Conservation (phyloP, 805 yeast genomes). For the Hanseniaspora lachancei region DNA sequence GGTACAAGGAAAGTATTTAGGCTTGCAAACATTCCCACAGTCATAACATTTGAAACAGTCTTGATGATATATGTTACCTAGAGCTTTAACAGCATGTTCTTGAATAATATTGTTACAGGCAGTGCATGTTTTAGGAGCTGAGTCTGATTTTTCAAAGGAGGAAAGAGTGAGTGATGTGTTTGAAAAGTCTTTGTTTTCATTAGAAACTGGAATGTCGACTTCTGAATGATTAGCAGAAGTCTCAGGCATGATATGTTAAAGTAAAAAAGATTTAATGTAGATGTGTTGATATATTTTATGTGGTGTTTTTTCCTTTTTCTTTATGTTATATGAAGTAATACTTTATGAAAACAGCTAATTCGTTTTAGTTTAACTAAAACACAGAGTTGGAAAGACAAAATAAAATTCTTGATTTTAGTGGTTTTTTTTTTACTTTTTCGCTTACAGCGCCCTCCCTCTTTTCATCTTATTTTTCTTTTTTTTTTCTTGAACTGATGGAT, state of each 20-base stretch:
- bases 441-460: not conserved
- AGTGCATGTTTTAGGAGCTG: slow-evolving; percentile 32
- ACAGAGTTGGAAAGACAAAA: not conserved
- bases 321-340: too few relatives aligned
- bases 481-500: too few relatives aligned
- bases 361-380: not conserved
- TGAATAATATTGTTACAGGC: slow-evolving; percentile 41
- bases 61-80: slow-evolving; percentile 67
- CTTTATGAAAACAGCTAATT: too few relatives aligned
- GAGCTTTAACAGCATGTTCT: slow-evolving; percentile 78
- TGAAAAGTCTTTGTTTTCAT: not conserved
- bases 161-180: not conserved
- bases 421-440: not conserved
- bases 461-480: too few relatives aligned
- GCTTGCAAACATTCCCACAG: slow-evolving; percentile 68
- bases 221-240: not conserved
- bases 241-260: not conserved
- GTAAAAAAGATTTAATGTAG: too few relatives aligned
- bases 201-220: not conserved
- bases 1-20: slow-evolving; percentile 70
- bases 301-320: too few relatives aligned
- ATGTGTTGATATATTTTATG: too few relatives aligned
- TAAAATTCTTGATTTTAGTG: not conserved
- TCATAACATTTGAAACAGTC: slow-evolving; percentile 79
- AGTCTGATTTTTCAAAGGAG: not conserved